Percentiles rank a stretch among this genome's conserved stretches.
Evolutionary conservation across 163 green algal species (phyloP).

Genomic region (Prototheca wickerhamii): DNA sequence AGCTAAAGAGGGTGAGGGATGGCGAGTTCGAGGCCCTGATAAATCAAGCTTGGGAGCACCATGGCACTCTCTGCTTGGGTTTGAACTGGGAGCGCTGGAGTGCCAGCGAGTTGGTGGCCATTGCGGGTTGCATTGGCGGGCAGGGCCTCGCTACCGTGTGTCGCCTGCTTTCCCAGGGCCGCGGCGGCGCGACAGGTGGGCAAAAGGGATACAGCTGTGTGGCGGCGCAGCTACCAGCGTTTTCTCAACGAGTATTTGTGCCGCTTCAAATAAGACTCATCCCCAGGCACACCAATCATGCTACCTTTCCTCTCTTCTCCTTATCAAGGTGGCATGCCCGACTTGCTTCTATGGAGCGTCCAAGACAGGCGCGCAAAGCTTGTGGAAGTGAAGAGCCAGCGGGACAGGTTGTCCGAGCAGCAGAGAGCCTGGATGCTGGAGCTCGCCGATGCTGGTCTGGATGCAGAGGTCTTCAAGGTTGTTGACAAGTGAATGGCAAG

Average conservation of each 20-base stretch:
- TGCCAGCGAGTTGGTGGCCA: conserved; percentile 55
- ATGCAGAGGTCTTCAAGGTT: conserved; percentile 58
- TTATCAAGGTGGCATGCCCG: conserved; percentile 88
- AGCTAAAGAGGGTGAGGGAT: too few species aligned
- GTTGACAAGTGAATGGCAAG: conserved; percentile 17
- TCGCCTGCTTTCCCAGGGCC: conserved; percentile 75
- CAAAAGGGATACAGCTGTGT: too few species aligned
- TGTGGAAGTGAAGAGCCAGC: conserved; percentile 71
- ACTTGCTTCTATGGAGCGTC: conserved; percentile 84
- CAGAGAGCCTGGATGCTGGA: conserved; percentile 74
- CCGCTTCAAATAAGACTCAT: too few species aligned
- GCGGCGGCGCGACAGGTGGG: conserved; percentile 47
- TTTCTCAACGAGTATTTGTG: too few species aligned
- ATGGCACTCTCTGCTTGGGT: conserved; percentile 42
- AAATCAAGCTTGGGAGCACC: conserved; percentile 43
- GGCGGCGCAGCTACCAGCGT: too few species aligned
- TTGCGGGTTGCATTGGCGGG: conserved; percentile 72
- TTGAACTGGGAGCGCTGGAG: conserved; percentile 69
- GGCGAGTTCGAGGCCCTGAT: conserved; percentile 37
- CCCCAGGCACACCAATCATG: too few species aligned
- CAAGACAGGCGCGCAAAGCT: conserved; percentile 40
- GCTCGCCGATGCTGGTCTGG: conserved; percentile 45
- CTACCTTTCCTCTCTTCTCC: too few species aligned
- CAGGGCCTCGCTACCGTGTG: conserved; percentile 64
- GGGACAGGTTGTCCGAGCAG: conserved; percentile 74